A percentile compares a stretch with the other conserved stretches of the same genome.
These are phyloP conservation scores for Ceratobasidium sp. DNA, from an alignment of 1,284 basidiomycete species.

Conservation along the genomic window DNA sequence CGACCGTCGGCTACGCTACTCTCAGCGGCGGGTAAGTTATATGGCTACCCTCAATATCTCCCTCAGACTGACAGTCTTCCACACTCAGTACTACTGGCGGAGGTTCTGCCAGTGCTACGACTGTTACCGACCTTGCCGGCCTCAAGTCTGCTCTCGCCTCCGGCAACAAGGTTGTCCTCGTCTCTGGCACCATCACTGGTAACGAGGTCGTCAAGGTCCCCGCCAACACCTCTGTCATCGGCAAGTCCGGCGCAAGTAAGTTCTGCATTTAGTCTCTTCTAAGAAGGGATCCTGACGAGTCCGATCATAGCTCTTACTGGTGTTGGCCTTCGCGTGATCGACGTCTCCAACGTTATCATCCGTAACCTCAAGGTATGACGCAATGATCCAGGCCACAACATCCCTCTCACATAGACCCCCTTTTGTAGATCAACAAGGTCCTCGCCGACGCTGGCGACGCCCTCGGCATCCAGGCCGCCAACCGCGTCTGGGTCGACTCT, in stretches of 20 bases:
- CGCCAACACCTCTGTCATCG: slow-evolving; percentile 41
- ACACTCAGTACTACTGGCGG: slow-evolving; percentile 40
- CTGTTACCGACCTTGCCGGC: too few species aligned
- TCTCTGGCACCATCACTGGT: slow-evolving; percentile 60
- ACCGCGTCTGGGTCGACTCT: slow-evolving; percentile 61
- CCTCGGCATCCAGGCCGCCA: slow-evolving; percentile 59
- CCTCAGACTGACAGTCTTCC: too few species aligned
- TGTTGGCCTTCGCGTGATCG: slow-evolving; percentile 59
- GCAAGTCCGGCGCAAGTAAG: slow-evolving; percentile 51
- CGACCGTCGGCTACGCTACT: too few species aligned
- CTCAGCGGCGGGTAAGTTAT: too few species aligned
- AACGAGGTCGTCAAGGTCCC: slow-evolving; percentile 55
- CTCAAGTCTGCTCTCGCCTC: too few species aligned
- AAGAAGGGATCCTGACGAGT: not conserved
- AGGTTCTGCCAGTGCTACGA: too few species aligned
- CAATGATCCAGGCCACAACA: too few species aligned
- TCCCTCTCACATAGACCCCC: not conserved
- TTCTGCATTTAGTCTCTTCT: not conserved
- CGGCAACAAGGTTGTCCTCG: too few species aligned
- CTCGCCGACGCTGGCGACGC: slow-evolving; percentile 60
- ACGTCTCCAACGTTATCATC: slow-evolving; percentile 61
- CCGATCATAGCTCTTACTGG: slow-evolving; percentile 53
- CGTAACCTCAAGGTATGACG: slow-evolving; percentile 59
- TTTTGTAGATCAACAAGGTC: slow-evolving; percentile 58
- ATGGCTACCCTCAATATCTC: too few species aligned